Base-by-base conservation (phyloP, 2,329 filamentous ascomycete species). In the Hypoxylon sp. region DNA sequence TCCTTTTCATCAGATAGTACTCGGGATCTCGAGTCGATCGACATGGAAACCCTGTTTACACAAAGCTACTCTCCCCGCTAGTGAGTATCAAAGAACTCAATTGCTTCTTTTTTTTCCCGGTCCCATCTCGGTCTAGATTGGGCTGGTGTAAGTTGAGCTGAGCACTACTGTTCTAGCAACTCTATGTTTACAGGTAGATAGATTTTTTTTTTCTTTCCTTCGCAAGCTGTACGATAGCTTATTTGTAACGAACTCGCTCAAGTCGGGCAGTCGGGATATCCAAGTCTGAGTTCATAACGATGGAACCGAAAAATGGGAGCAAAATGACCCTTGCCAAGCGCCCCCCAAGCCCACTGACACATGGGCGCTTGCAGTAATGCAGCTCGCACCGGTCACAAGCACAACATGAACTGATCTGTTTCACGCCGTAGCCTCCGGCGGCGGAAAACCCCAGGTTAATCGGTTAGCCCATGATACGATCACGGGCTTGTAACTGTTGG, bases 371-470 rank as follows among this genome's bases (percentile, higher is more conserved):
- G 64, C 67, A 69, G 67, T 53, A 62, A 23, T 30, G 59, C 59
- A 63, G 48, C 57, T 54, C 43, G 48, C 63, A 63, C 64, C 52
- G 59, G 61, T 65, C 61, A 65, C 47, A 61, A 60, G 59, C 67
- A 69, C 67, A 53, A 64, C 67, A 69, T 69, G 67, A 66, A 69
- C 55, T 69, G 67, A 67, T 63, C 67, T 60, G 47, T 27, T 61
- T 39, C 47, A 41, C 19, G 46, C 34, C 12, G 46, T 39, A 23
- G 19, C 41, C 30, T 21, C 32, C 34, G 43, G 37, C 23, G 46
- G 50, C 41, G 54, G 50, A 43, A 59, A 59, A 34, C 32, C 50
- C 34, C 46, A 53, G 29, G 47, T 46, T 34, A 11, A 39, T 23
- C 34, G 25, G 25, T 30, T 25, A 27, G 5, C 12, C 47, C 46